A percentile compares a stretch with the other conserved stretches of the same genome.
These are phyloP conservation scores for Calonectria hongkongensis DNA, from an alignment of 2,329 filamentous ascomycete species.

Conservation along the genomic window DNA sequence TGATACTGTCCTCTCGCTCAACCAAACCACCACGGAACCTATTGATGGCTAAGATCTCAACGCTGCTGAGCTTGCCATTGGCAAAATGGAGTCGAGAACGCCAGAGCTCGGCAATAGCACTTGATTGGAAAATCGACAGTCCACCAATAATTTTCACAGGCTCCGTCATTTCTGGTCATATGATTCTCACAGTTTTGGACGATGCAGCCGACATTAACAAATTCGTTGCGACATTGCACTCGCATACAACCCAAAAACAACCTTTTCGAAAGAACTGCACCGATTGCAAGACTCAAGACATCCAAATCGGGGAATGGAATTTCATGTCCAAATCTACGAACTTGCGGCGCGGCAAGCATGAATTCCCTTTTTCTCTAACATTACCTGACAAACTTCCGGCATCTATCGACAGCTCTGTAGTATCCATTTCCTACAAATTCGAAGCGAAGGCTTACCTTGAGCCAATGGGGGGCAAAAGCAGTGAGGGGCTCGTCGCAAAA, in stretches of 20 bases:
- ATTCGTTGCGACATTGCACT: not conserved
- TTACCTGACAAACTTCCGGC: not conserved
- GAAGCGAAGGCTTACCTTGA: not conserved
- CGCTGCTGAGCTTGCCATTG: constrained; percentile 7
- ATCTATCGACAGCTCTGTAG: not conserved
- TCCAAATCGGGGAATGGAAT: not conserved
- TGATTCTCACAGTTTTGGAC: not conserved
- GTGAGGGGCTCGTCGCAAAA: not conserved
- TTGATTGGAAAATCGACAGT: not conserved
- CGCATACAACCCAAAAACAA: not conserved
- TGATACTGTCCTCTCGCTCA: not conserved
- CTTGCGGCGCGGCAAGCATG: not conserved
- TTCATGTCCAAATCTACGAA: not conserved
- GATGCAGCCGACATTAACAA: not conserved
- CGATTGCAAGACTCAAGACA: constrained; percentile 2
- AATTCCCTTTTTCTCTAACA: not conserved
- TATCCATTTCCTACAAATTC: constrained; percentile 6
- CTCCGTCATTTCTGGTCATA: not conserved
- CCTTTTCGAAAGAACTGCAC: constrained; percentile 2
- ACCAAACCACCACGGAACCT: not conserved
- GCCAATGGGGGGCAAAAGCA: not conserved
- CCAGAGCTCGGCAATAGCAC: not conserved
- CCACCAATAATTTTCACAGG: not conserved
- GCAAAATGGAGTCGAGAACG: constrained; percentile 12
- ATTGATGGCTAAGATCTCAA: constrained; percentile 13